Evolutionary conservation across 768 basidiomycete species (phyloP), one percentile per base, ranked within the genome.

Genomic region (Pisolithus microcarpus): DNA sequence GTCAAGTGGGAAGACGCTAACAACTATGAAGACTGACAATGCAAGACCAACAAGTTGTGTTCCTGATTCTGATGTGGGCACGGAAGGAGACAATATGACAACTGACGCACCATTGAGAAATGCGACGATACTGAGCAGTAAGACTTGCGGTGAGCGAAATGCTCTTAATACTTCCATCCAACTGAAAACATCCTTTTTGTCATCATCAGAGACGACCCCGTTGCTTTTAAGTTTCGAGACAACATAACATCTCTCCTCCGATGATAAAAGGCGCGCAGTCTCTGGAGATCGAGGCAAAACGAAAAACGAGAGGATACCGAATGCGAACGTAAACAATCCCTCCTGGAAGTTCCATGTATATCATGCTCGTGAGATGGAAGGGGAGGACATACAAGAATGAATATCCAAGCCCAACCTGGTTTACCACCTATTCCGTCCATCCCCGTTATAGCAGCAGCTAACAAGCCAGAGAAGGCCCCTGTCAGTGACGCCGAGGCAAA

Each of bases 351-450:
- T 7, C 15, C 18, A 31, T 5, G 39, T 56, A 9, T 52, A 44
- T 18, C 11, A 11, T n/a, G 38, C 31, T 37, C n/a, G 42, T 13
- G 24, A 2, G 18, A 43, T 13, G 4, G 1, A 18, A 34, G 40
- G 4, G 7, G 4, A 4, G 38, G 1, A 51, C 63, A 3, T 61
- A 78, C 76, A n/a, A 78, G 31, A 31, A 80, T 76, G 55, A 80
- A 79, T 54, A 81, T 73, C 81, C 79, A 83, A 37, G 75, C 69
- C 84, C 83, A 85, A 0, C 79, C 82, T 1, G 75, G 69, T 48
- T 67, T 72, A 3, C 79, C 34, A 13, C 34, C 34, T 15, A 15
- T 34, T 34, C 34, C 34, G 13, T 34, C 34, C 34, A 34, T 34
- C 10, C 78, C 63, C 16, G 71, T 58, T 46, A 87, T 82, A 1